Evolutionary conservation across 1,139 yeast genomes (phyloP).

Genomic region (Yamadazyma pseudoaaseri): DNA sequence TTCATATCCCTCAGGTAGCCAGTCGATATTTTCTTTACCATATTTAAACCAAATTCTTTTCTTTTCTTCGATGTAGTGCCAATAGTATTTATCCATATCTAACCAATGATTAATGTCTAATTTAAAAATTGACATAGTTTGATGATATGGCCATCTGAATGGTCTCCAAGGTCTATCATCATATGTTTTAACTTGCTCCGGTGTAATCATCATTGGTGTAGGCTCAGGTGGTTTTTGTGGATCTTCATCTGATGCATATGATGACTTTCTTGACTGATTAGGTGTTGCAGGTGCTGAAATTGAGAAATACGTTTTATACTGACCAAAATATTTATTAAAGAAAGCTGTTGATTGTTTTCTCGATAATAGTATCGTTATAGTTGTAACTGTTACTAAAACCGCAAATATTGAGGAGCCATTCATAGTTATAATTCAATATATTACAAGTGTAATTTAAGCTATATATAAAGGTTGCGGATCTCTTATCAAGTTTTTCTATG

Average conservation of each 20-base stretch:
- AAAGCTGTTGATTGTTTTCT: slow-evolving; percentile 15
- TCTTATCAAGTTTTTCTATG: slow-evolving; percentile 9
- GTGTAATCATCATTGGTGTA: slow-evolving; percentile 61
- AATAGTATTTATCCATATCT: slow-evolving; percentile 75
- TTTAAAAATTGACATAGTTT: slow-evolving; percentile 72
- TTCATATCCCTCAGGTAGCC: slow-evolving; percentile 67
- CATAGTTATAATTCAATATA: too few relatives aligned
- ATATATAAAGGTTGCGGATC: background rate
- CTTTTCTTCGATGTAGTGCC: slow-evolving; percentile 64
- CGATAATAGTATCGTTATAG: slow-evolving; percentile 14
- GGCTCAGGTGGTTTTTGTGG: slow-evolving; percentile 40
- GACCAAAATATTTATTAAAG: slow-evolving; percentile 5
- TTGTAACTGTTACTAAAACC: slow-evolving; percentile 13
- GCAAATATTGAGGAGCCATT: slow-evolving; percentile 11
- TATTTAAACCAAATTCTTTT: slow-evolving; percentile 54
- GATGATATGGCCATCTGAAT: slow-evolving; percentile 78
- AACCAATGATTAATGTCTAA: slow-evolving; percentile 74
- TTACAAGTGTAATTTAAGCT: too few relatives aligned
- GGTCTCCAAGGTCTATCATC: slow-evolving; percentile 84
- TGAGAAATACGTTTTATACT: slow-evolving; percentile 12
- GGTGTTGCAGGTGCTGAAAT: slow-evolving; percentile 14
- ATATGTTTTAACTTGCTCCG: slow-evolving; percentile 61
- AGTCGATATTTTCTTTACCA: slow-evolving; percentile 62
- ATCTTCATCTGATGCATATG: slow-evolving; percentile 9
- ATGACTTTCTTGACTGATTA: slow-evolving; percentile 12